Evolutionary conservation across 441 rosid genomes (phyloP).

Genomic region (Kokia cookei): DNA sequence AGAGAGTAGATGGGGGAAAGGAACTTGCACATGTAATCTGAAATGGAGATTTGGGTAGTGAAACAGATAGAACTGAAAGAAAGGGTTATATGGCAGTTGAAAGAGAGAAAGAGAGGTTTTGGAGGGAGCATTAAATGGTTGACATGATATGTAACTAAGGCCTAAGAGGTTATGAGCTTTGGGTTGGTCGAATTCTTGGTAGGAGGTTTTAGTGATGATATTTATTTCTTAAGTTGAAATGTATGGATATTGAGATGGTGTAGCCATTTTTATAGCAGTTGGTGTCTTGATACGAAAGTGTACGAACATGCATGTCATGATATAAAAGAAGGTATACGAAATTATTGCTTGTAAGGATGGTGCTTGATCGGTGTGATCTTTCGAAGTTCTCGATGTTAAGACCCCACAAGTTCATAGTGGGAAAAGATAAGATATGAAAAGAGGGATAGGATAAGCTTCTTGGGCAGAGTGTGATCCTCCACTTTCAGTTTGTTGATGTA

Average conservation of each 20-base stretch:
- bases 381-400: conserved; percentile 32
- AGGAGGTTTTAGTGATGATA: not conserved
- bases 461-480: conserved; percentile 53
- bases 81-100: conserved; percentile 31
- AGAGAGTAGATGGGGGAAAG: not conserved
- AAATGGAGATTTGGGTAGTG: not conserved
- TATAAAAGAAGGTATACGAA: conserved; percentile 3
- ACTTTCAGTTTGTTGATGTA: conserved; percentile 13
- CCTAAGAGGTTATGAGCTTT: conserved; percentile 16
- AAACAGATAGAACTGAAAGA: conserved; percentile 20
- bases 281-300: conserved; percentile 46
- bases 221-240: not conserved
- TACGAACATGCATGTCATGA: conserved; percentile 42
- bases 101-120: not conserved
- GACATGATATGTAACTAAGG: conserved; percentile 39
- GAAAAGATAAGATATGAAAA: conserved; percentile 57
- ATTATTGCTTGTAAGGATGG: conserved; percentile 22
- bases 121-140: conserved; percentile 36
- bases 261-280: conserved; percentile 17
- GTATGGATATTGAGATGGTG: not conserved
- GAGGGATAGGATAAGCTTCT: conserved; percentile 64
- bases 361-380: conserved; percentile 26
- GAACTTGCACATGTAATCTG: not conserved
- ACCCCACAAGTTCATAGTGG: conserved; percentile 56
- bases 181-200: not conserved